Percentiles rank a stretch among this genome's conserved stretches.
Evolutionary conservation across 805 yeast species (phyloP).

Genomic region (Wickerhamomyces strasburgensis): DNA sequence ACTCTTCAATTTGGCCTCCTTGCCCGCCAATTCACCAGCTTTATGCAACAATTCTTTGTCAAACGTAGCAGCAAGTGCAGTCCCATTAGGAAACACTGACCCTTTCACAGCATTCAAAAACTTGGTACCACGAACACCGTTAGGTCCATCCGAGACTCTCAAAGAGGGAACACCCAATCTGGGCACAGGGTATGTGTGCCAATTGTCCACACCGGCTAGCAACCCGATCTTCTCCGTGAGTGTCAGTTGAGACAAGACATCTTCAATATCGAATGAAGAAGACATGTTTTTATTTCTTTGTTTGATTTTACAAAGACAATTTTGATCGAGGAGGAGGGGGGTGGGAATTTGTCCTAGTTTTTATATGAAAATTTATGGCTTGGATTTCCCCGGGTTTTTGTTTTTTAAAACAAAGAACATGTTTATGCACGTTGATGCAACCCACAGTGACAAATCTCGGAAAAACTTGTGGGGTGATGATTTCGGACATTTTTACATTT

Average conservation of each 20-base stretch:
- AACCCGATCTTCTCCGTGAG: conserved; percentile 14
- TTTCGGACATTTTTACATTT: too few species aligned
- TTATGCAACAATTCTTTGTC: conserved; percentile 41
- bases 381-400: too few species aligned
- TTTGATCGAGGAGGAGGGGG: too few species aligned
- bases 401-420: too few species aligned
- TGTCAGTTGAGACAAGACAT: conserved; percentile 11
- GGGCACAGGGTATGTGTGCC: conserved; percentile 37
- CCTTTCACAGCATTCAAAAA: conserved; percentile 48
- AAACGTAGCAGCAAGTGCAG: conserved; percentile 54
- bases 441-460: too few species aligned
- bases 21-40: conserved; percentile 49
- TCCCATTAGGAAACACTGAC: conserved; percentile 54
- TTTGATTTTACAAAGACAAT: too few species aligned
- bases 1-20: conserved; percentile 49
- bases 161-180: conserved; percentile 38
- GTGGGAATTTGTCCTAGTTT: too few species aligned
- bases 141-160: conserved; percentile 55
- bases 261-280: conserved; percentile 14
- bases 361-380: too few species aligned
- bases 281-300: too few species aligned
- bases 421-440: too few species aligned
- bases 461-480: too few species aligned
- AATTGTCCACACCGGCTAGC: conserved; percentile 35
- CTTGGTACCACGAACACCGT: conserved; percentile 55